A percentile compares a stretch with the other conserved stretches of the same genome.
Evolutionary conservation across 768 basidiomycete species (phyloP).

Genomic region (Tricholoma terreum): DNA sequence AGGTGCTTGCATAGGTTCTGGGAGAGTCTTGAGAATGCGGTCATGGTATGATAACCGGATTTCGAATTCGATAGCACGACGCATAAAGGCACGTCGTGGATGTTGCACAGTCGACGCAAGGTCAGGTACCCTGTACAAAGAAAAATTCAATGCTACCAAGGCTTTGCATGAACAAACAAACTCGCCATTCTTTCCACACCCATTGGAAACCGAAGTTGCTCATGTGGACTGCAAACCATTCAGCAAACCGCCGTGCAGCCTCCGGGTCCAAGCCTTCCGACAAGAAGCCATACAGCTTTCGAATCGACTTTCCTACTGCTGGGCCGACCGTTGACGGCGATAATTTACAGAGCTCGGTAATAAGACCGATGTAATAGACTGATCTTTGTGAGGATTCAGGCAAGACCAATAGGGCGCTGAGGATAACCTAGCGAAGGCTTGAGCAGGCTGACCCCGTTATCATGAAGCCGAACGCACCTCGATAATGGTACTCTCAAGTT

Average conservation of each 20-base stretch:
- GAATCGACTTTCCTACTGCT: slow-evolving; percentile 92
- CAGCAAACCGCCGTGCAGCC: slow-evolving; percentile 74
- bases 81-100: slow-evolving; percentile 86
- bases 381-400: slow-evolving; percentile 76
- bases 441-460: background rate
- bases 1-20: slow-evolving; percentile 70
- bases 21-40: slow-evolving; percentile 84
- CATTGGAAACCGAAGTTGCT: slow-evolving; percentile 97
- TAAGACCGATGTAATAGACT: slow-evolving; percentile 83
- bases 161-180: slow-evolving; percentile 1
- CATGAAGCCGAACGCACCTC: slow-evolving; percentile 50
- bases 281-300: slow-evolving; percentile 77
- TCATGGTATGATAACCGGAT: slow-evolving; percentile 92
- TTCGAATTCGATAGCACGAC: slow-evolving; percentile 83
- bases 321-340: slow-evolving; percentile 91
- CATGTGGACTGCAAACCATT: slow-evolving; percentile 97
- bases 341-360: slow-evolving; percentile 94
- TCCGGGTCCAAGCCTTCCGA: slow-evolving; percentile 88
- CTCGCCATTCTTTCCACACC: slow-evolving; percentile 99
- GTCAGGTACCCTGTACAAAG: slow-evolving; percentile 72
- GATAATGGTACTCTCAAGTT: slow-evolving; percentile 83
- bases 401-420: slow-evolving; percentile 71
- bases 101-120: slow-evolving; percentile 69
- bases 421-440: slow-evolving; percentile 51
- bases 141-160: background rate